Evolutionary conservation across 345 rosid genomes (phyloP).

Genomic region (Pistacia vera): DNA sequence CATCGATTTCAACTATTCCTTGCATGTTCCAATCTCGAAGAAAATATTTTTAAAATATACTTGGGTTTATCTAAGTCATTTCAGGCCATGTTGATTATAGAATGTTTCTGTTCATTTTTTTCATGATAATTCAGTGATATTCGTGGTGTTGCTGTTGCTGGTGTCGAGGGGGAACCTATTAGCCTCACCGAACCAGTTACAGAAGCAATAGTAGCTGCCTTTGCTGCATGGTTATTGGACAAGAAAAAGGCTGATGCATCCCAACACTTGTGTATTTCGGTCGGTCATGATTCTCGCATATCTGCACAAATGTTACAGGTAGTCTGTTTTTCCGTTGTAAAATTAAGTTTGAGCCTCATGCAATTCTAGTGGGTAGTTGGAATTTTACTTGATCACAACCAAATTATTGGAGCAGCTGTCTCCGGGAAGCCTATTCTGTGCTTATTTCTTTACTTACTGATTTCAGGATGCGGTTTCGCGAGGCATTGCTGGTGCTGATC

Average conservation of each 20-base stretch:
- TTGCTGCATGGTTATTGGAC: conserved; percentile 83
- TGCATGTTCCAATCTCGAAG: background rate
- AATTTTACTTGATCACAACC: background rate
- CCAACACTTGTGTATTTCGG: conserved; percentile 55
- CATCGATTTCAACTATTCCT: background rate
- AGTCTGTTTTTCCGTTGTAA: conserved; percentile 13
- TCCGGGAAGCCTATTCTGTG: background rate
- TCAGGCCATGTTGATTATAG: background rate
- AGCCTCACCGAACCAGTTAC: conserved; percentile 79
- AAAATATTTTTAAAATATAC: conserved; percentile 2
- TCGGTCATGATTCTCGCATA: conserved; percentile 97
- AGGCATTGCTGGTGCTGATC: conserved; percentile 70
- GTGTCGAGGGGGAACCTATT: conserved; percentile 92
- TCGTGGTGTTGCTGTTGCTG: conserved; percentile 91
- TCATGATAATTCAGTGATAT: conserved; percentile 57
- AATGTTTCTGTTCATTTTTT: conserved; percentile 4
- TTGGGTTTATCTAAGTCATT: background rate
- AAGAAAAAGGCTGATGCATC: conserved; percentile 58
- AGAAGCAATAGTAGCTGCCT: conserved; percentile 93
- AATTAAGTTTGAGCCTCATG: conserved; percentile 1
- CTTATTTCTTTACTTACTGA: background rate
- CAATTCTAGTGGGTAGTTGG: background rate
- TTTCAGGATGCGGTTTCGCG: conserved; percentile 88
- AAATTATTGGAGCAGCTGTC: too few relatives aligned
- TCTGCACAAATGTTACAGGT: conserved; percentile 83